phyloP scores from a whole-genome alignment of 176 grass and related monocot genomes.

The Avena eriantha region DNA sequence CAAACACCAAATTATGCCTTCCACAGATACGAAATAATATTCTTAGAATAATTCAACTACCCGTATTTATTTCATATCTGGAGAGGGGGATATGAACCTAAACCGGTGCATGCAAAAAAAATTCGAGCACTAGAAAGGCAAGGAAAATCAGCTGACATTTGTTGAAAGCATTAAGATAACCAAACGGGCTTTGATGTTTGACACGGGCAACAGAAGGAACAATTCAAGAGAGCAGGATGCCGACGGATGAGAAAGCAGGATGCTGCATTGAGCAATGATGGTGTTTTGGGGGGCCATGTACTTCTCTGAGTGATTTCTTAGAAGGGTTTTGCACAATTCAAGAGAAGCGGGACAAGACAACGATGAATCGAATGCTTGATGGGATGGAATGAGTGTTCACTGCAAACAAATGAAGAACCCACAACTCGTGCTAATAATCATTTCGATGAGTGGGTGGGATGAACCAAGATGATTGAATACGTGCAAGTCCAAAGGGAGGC shows the following conservation, averaged over 20 bases:
- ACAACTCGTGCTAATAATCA: not conserved
- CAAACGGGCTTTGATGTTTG: not conserved
- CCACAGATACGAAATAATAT: not conserved
- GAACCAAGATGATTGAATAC: too few relatives aligned
- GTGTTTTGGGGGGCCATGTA: not conserved
- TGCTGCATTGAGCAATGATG: not conserved
- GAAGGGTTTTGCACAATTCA: not conserved
- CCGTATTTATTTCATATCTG: not conserved
- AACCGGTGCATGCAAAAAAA: not conserved
- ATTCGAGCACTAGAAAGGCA: not conserved
- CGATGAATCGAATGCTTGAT: not conserved
- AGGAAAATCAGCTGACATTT: not conserved
- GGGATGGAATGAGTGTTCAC: not conserved
- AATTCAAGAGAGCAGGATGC: too few relatives aligned
- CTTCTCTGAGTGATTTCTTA: not conserved
- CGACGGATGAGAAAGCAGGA: not conserved
- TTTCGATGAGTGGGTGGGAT: too few relatives aligned
- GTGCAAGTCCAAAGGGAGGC: not conserved
- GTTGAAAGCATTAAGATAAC: not conserved
- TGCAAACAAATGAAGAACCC: not conserved
- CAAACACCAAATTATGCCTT: slow-evolving; percentile 1
- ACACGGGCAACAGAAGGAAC: not conserved
- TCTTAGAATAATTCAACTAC: slow-evolving; percentile 16
- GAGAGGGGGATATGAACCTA: not conserved
- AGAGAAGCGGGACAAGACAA: not conserved